Evolutionary conservation across 1,139 yeast species (phyloP), one percentile per base, ranked within the genome.

Genomic region (Pichia kudriavzevii): DNA sequence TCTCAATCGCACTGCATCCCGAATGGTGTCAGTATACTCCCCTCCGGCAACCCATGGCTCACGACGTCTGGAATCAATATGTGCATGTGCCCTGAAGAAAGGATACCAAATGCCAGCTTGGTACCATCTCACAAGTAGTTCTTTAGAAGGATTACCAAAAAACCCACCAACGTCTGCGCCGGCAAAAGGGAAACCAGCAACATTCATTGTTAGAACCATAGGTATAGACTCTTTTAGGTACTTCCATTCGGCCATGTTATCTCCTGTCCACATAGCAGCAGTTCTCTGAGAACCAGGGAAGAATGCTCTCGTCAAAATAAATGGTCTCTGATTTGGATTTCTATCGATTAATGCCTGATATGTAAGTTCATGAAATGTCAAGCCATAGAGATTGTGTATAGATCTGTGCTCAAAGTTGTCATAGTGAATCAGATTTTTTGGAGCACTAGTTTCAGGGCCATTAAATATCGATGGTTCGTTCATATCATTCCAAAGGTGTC

Each of bases 121-220:
- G 56, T 88, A 88, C 98, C 98, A 91, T 50, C 99, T 69, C 1
- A 84, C 72, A 42, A 85, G 63, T 41, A 93, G 60, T 49, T 91
- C 97, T 27, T 72, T 67, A 2, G 76, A 63, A 1, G 98, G 98
- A 55, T 91, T 72, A 7, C 94, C 95, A 52, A 87, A 87, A 55
- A 93, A 91, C 0, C 99, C 98, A 22, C 96, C 97, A 26, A 91
- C 93, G 61, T 91, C 99, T 4, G 95, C 93, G 6, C 99, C 99
- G 4, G 83, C 72, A 60, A 88, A 88, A 23, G 96, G 95, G 79
- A 79, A 79, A 5, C 95, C 95, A 1, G 75, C 83, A 27, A 84
- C 64, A 32, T 88, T 87, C 43, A 79, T 72, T 4, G 94, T 82
- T 40, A 91, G 63, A 17, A 85, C 60, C 94, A 87, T 88, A 7